phyloP scores from a whole-genome alignment of 2,329 filamentous ascomycete species.

The Trichoderma sp. region DNA sequence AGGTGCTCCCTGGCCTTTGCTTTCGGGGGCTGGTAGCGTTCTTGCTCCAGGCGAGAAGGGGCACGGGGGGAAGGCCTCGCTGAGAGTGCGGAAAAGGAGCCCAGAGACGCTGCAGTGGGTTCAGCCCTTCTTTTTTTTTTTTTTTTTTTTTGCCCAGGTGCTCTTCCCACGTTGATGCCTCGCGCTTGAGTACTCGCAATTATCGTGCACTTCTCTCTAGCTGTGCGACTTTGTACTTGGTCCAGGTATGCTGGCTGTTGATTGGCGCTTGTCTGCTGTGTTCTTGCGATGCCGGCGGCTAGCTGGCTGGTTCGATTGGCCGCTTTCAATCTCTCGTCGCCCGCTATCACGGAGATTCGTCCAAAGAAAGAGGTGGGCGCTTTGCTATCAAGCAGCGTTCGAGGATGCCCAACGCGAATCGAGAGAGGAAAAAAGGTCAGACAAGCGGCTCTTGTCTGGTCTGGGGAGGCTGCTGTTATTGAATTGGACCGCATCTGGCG shows the following conservation, averaged over 20 bases:
- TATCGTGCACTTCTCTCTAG: not conserved
- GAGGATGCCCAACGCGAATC: not conserved
- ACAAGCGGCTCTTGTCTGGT: not conserved
- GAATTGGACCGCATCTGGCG: conserved; percentile 6
- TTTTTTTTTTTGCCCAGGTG: too few relatives aligned
- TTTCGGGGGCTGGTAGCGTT: not conserved
- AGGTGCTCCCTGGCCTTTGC: conserved; percentile 3
- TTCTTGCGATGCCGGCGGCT: not conserved
- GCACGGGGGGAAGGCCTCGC: not conserved
- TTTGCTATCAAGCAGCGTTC: not conserved
- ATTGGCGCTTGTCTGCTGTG: not conserved
- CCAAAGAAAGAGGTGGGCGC: not conserved
- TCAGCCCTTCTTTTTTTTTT: not conserved
- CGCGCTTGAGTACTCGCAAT: not conserved
- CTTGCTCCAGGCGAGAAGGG: not conserved
- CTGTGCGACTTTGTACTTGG: not conserved
- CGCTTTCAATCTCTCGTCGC: not conserved
- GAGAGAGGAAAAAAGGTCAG: not conserved
- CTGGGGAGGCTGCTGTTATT: conserved; percentile 15
- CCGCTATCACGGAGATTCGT: not conserved
- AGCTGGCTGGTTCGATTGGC: not conserved
- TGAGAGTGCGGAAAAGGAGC: not conserved
- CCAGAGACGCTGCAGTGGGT: not conserved
- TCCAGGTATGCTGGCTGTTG: not conserved
- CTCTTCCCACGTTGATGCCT: not conserved